Conservation (phyloP, 306 rosid species). For the Quercus glauca region DNA sequence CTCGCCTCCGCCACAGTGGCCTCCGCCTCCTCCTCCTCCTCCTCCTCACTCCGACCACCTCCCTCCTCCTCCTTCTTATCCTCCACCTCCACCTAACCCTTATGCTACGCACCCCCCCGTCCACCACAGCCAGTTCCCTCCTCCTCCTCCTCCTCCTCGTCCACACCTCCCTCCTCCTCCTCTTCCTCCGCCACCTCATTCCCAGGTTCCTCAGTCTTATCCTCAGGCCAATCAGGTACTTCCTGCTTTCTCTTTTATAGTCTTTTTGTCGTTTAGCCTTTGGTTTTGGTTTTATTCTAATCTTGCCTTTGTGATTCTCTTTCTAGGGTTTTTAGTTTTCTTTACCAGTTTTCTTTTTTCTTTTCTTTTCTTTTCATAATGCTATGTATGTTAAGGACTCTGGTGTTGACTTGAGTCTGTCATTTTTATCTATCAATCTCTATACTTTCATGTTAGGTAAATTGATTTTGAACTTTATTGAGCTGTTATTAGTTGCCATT, state of each 20-base stretch:
- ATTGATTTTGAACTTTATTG: background rate
- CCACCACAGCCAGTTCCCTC: slow-evolving; percentile 57
- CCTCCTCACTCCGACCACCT: slow-evolving; percentile 28
- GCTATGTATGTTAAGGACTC: background rate
- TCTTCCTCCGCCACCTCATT: slow-evolving; percentile 34
- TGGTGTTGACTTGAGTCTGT: background rate
- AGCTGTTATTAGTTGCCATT: background rate
- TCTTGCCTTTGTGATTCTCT: background rate
- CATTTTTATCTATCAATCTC: background rate
- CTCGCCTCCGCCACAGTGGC: slow-evolving; percentile 77
- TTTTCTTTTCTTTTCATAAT: background rate
- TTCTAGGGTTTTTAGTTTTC: slow-evolving; percentile 25
- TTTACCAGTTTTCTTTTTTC: background rate
- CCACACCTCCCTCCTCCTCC: slow-evolving; percentile 42
- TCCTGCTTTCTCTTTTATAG: background rate
- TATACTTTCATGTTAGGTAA: background rate
- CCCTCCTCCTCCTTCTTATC: slow-evolving; percentile 49
- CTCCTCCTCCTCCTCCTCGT: slow-evolving; percentile 46
- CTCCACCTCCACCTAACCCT: slow-evolving; percentile 25
- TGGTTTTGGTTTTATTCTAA: background rate
- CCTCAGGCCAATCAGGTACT: slow-evolving; percentile 45
- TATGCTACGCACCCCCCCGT: slow-evolving; percentile 20
- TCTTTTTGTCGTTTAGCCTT: background rate
- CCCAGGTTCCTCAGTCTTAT: slow-evolving; percentile 67
- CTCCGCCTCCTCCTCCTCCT: slow-evolving; percentile 45